Evolutionary conservation across 106 monocot species (phyloP).

Genomic region (Chionographis japonica): DNA sequence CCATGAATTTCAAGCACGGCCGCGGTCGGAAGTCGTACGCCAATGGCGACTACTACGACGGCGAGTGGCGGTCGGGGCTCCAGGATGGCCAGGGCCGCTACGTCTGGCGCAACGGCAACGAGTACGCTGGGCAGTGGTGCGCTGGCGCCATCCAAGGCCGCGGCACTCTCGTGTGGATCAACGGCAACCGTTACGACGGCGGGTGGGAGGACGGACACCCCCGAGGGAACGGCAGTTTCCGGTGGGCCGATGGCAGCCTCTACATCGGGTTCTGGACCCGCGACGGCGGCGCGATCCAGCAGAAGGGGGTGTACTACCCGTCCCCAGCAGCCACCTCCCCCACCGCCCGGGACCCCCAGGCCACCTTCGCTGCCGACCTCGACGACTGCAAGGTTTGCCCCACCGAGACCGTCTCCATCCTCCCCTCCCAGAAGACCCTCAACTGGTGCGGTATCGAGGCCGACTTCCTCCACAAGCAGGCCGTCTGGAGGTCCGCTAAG

Average conservation of each 20-base stretch:
- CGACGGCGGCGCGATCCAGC: conserved; percentile 17
- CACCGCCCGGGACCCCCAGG: conserved; percentile 33
- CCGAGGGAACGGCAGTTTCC: conserved; percentile 43
- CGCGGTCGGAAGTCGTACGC: conserved; percentile 48
- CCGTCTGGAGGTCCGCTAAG: conserved; percentile 21
- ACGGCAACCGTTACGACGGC: conserved; percentile 64
- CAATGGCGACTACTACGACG: conserved; percentile 72
- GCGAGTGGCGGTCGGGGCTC: conserved; percentile 46
- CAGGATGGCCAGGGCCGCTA: conserved; percentile 67
- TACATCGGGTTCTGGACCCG: conserved; percentile 42
- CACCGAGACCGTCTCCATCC: conserved; percentile 41
- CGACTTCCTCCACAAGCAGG: conserved; percentile 20
- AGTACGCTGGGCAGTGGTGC: conserved; percentile 62
- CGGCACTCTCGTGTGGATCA: conserved; percentile 44
- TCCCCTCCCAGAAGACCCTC: conserved; percentile 68
- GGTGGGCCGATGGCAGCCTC: conserved; percentile 60
- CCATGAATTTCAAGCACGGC: conserved; percentile 51
- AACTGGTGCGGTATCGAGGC: conserved; percentile 34
- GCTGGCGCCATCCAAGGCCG: conserved; percentile 37
- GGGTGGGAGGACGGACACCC: conserved; percentile 65
- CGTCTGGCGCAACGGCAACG: conserved; percentile 49
- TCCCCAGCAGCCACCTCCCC: conserved; percentile 16
- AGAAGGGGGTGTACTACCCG: conserved; percentile 43
- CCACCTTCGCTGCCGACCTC: conserved; percentile 27
- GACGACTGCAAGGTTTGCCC: conserved; percentile 35